Conservation (phyloP, 2,329 filamentous ascomycete species). For the Aspergillus sojae region DNA sequence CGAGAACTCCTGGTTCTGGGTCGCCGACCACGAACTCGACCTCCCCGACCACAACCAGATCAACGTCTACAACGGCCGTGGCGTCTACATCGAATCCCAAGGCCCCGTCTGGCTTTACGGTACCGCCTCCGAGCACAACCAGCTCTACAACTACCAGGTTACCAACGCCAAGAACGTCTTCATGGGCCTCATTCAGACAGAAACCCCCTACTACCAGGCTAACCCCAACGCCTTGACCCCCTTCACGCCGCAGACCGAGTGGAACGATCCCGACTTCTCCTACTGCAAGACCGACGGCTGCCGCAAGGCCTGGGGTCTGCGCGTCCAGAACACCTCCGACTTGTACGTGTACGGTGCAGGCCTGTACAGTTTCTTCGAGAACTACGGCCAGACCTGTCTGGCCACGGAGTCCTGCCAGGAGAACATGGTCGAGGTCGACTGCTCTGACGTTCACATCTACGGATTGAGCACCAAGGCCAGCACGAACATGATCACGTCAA, state of each 20-base stretch:
- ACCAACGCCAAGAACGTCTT: slow-evolving; percentile 76
- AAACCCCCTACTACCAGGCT: slow-evolving; percentile 83
- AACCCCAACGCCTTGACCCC: slow-evolving; percentile 70
- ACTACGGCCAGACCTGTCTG: slow-evolving; percentile 74
- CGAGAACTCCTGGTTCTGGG: slow-evolving; percentile 91
- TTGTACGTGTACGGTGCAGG: slow-evolving; percentile 73
- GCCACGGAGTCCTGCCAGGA: slow-evolving; percentile 70
- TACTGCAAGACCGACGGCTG: slow-evolving; percentile 61
- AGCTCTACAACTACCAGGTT: slow-evolving; percentile 80
- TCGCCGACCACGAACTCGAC: slow-evolving; percentile 88
- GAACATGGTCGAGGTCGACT: slow-evolving; percentile 75
- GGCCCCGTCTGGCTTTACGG: slow-evolving; percentile 83
- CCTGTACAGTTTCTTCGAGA: slow-evolving; percentile 81
- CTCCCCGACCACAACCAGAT: slow-evolving; percentile 66
- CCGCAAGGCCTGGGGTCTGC: slow-evolving; percentile 76
- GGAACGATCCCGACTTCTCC: slow-evolving; percentile 66
- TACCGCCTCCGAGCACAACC: slow-evolving; percentile 65
- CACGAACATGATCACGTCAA: slow-evolving; percentile 68
- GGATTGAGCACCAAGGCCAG: slow-evolving; percentile 75
- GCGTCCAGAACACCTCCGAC: slow-evolving; percentile 67
- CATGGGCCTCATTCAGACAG: slow-evolving; percentile 82
- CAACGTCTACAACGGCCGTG: slow-evolving; percentile 83
- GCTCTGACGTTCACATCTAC: slow-evolving; percentile 64
- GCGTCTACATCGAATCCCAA: slow-evolving; percentile 76
- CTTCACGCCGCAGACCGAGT: slow-evolving; percentile 38